Percentiles rank a stretch among this genome's conserved stretches.
phyloP scores from a whole-genome alignment of 441 rosid genomes.

The Pelargonium australe region DNA sequence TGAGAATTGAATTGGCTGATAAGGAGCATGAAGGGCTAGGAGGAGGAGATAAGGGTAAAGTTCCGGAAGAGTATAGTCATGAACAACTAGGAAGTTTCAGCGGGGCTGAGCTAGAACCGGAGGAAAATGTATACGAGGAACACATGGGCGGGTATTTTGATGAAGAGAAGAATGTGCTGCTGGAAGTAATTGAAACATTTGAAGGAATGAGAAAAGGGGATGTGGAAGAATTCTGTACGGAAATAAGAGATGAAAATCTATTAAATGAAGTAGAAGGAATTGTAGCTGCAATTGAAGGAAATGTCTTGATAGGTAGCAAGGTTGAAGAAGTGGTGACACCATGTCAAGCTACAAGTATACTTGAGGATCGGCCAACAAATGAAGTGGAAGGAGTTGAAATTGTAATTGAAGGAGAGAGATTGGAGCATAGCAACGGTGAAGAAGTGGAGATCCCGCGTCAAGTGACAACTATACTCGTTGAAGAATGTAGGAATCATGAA shows the following conservation, averaged over 20 bases:
- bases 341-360: constrained; percentile 25
- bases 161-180: constrained; percentile 16
- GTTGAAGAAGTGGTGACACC: constrained; percentile 14
- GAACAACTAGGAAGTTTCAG: not conserved
- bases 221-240: constrained; percentile 12
- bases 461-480: constrained; percentile 23
- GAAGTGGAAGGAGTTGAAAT: constrained; percentile 21
- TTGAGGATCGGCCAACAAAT: constrained; percentile 20
- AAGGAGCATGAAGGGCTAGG: constrained; percentile 12
- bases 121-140: constrained; percentile 10
- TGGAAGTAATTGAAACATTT: constrained; percentile 14
- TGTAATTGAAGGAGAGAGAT: constrained; percentile 29
- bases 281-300: not conserved
- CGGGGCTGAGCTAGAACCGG: not conserved
- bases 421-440: constrained; percentile 3
- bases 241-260: not conserved
- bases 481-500: constrained; percentile 16
- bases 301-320: not conserved
- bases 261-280: not conserved
- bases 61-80: not conserved
- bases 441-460: constrained; percentile 22
- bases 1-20: constrained; percentile 22
- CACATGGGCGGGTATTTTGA: constrained; percentile 6
- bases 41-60: constrained; percentile 1
- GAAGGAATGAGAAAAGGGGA: constrained; percentile 18